These are phyloP conservation scores for Tricholoma hemisulphureum DNA, from an alignment of 768 basidiomycete species.

Conservation along the genomic window DNA sequence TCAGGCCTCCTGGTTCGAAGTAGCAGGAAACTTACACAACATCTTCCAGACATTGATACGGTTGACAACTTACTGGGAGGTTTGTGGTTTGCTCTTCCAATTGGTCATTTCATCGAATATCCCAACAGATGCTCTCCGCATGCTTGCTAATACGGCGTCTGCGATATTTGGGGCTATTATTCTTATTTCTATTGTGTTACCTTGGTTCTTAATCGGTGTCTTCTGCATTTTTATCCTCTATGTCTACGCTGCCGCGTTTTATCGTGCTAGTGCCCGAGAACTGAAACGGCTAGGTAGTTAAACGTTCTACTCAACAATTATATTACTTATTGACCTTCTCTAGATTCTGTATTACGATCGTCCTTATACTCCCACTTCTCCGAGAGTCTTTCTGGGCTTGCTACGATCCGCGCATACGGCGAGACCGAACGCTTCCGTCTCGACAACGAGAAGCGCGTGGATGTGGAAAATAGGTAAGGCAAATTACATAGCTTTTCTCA, in stretches of 20 bases:
- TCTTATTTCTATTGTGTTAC: constrained; percentile 71
- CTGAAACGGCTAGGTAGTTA: constrained; percentile 69
- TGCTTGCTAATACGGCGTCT: constrained; percentile 62
- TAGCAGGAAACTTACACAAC: constrained; percentile 7
- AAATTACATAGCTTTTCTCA: neutral
- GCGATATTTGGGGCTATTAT: constrained; percentile 74
- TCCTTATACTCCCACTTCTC: constrained; percentile 91
- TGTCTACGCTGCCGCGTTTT: constrained; percentile 73
- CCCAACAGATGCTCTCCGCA: constrained; percentile 64
- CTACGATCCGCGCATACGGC: constrained; percentile 87
- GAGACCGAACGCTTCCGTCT: constrained; percentile 71
- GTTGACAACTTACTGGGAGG: constrained; percentile 72
- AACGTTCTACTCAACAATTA: neutral
- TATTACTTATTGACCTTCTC: constrained; percentile 1
- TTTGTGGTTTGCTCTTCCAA: constrained; percentile 19
- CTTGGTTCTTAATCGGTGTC: constrained; percentile 84
- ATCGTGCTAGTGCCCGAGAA: constrained; percentile 82
- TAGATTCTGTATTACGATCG: constrained; percentile 82
- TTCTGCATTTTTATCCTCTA: constrained; percentile 59
- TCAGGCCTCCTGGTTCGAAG: neutral
- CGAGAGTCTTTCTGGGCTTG: constrained; percentile 82
- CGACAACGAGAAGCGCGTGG: constrained; percentile 74
- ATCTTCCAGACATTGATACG: constrained; percentile 64
- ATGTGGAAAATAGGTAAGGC: constrained; percentile 75
- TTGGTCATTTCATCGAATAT: neutral